These are phyloP conservation scores for Colletotrichum orbiculare DNA, from an alignment of 2,329 filamentous ascomycete species.

Conservation along the genomic window DNA sequence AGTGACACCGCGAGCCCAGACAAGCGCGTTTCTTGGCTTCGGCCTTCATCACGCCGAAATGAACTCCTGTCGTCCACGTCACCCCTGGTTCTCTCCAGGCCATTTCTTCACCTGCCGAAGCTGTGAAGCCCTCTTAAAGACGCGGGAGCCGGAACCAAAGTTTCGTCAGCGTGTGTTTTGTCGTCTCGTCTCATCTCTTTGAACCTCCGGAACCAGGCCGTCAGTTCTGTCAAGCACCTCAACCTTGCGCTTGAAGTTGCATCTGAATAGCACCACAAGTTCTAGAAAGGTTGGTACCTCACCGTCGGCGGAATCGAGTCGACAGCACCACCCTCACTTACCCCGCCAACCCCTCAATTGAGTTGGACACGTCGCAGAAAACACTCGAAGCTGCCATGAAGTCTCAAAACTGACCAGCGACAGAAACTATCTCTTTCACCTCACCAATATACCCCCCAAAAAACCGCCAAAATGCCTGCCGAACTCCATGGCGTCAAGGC, in stretches of 20 bases:
- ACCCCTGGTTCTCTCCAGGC: constrained; percentile 2
- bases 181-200: too few relatives aligned
- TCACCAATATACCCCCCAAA: neutral
- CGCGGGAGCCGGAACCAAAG: neutral
- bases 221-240: neutral
- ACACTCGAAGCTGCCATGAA: too few relatives aligned
- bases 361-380: too few relatives aligned
- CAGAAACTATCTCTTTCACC: neutral
- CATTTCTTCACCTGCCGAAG: constrained; percentile 1
- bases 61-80: neutral
- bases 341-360: too few relatives aligned
- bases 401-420: too few relatives aligned
- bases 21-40: constrained; percentile 27
- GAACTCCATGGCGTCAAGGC: constrained; percentile 59
- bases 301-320: too few relatives aligned
- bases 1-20: constrained; percentile 1
- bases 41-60: constrained; percentile 28
- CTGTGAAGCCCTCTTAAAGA: neutral
- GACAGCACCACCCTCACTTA: too few relatives aligned
- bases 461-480: constrained; percentile 48
- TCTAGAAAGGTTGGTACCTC: neutral
- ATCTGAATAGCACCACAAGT: neutral
- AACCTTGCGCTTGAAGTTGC: neutral
- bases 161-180: too few relatives aligned
- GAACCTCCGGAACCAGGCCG: neutral